Base-by-base conservation (phyloP, 345 rosid genomes). In the Corymbia maculata region DNA sequence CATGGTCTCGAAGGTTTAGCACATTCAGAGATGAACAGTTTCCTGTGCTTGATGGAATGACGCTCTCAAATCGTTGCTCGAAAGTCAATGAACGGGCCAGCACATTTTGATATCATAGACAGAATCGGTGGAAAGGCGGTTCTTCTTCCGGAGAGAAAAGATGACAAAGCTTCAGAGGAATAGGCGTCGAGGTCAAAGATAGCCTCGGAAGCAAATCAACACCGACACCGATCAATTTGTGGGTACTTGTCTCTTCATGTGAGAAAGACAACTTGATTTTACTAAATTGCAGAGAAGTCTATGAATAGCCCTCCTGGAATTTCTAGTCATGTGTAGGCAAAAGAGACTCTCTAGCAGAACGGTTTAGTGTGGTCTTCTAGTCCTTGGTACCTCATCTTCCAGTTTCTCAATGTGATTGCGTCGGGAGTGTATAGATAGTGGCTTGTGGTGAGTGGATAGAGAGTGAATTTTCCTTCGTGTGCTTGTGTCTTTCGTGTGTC, bases 61-160 rank as follows among this genome's bases (percentile, higher is more conserved):
- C 36, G 6, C 1, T 11, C 17, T 28, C 16, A 28, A 61, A 61
- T 61, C 14, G 16, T 64, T 64, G 75, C 75, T 13, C 19, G 2
- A 14, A 2, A 64, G 5, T 64, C 42, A 14, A 64, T 13, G 75
- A n/a, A 7, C 5, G 2, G 8, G 42, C 16, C 9, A 64, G 42
- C 75, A n/a, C n/a, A 14, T 64, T 64, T 64, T 64, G 0, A n/a
- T 64, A 13, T n/a, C 19, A 64, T 8, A 7, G 19, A 64, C 17
- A n/a, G 4, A 64, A n/a, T 9, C 45, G 5, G 3, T 32, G 8
- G 1, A 68, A 7, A 7, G 10, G 2, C 42, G 15, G 1, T 68
- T 0, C 2, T 4, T 4, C 3, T 70, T 70, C 24, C 0, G 0
- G 24, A 32, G 22, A 70, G 45, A 36, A 36, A 70, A 32, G 80